These are phyloP conservation scores for Yamadazyma sp. DNA, from an alignment of 805 yeast genomes.

Conservation along the genomic window DNA sequence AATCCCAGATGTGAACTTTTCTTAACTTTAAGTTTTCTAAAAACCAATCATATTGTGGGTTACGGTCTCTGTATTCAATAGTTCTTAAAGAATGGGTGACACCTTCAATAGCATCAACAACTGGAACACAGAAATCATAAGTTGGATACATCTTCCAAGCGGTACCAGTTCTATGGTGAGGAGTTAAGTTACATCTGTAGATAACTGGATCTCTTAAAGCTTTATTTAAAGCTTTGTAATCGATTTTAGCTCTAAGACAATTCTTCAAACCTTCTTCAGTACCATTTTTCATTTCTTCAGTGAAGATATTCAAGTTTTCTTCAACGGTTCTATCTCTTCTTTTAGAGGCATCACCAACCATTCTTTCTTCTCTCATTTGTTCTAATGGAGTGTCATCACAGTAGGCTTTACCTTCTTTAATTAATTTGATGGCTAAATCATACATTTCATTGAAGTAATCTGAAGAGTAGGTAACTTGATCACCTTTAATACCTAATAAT, in stretches of 20 bases:
- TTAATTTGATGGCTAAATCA: conserved; percentile 77
- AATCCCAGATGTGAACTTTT: conserved; percentile 97
- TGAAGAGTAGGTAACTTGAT: conserved; percentile 81
- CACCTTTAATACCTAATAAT: conserved; percentile 91
- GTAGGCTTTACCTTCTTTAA: conserved; percentile 94
- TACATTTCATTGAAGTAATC: conserved; percentile 93
- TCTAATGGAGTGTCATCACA: conserved; percentile 96
- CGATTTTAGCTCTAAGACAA: conserved; percentile 96
- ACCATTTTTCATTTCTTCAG: conserved; percentile 89
- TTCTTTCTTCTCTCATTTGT: conserved; percentile 97
- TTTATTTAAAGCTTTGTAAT: conserved; percentile 86
- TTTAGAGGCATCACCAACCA: conserved; percentile 90
- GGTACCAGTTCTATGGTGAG: conserved; percentile 95
- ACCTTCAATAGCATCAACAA: conserved; percentile 94
- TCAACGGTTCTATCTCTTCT: conserved; percentile 93
- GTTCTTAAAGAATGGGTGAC: conserved; percentile 98
- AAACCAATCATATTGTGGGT: conserved; percentile 98
- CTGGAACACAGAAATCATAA: conserved; percentile 97
- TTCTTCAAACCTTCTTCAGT: conserved; percentile 88
- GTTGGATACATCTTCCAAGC: conserved; percentile 97
- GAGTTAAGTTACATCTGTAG: conserved; percentile 94
- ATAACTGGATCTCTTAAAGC: conserved; percentile 97
- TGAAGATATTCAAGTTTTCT: conserved; percentile 83
- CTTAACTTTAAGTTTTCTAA: conserved; percentile 75
- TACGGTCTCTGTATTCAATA: conserved; percentile 97